Conservation (phyloP, 73 alveolate species). For the Symbiodinium pilosum region DNA sequence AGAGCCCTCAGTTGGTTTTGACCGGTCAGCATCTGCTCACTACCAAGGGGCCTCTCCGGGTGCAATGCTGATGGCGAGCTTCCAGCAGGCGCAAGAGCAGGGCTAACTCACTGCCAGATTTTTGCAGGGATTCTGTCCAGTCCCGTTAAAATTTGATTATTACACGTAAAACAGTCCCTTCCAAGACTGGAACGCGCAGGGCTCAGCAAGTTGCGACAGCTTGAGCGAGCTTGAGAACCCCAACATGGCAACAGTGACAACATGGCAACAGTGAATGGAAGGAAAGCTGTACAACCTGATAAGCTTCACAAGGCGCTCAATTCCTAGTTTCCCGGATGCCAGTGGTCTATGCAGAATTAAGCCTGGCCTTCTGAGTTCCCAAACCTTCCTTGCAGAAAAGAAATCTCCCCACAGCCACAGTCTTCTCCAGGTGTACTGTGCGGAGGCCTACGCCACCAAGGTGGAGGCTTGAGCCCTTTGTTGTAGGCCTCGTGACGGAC, state of each 20-base stretch:
- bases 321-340: too few species aligned
- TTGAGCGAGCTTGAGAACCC: too few species aligned
- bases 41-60: background rate
- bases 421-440: background rate
- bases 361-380: too few species aligned
- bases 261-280: too few species aligned
- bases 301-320: too few species aligned
- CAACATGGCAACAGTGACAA: too few species aligned
- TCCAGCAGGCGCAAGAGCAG: background rate
- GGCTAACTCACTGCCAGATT: background rate
- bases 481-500: background rate
- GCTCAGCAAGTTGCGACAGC: too few species aligned
- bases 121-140: background rate
- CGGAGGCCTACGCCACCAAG: slow-evolving; percentile 1
- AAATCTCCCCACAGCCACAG: background rate
- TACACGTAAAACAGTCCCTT: too few species aligned
- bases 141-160: background rate
- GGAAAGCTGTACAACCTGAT: too few species aligned
- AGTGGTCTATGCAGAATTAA: too few species aligned
- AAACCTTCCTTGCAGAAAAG: background rate
- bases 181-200: too few species aligned
- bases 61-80: background rate
- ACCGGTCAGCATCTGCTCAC: too few species aligned
- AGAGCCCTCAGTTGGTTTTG: background rate
- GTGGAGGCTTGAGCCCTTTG: background rate